Conservation (phyloP, 2,329 filamentous ascomycete genomes). For the Chaetomium sp. region DNA sequence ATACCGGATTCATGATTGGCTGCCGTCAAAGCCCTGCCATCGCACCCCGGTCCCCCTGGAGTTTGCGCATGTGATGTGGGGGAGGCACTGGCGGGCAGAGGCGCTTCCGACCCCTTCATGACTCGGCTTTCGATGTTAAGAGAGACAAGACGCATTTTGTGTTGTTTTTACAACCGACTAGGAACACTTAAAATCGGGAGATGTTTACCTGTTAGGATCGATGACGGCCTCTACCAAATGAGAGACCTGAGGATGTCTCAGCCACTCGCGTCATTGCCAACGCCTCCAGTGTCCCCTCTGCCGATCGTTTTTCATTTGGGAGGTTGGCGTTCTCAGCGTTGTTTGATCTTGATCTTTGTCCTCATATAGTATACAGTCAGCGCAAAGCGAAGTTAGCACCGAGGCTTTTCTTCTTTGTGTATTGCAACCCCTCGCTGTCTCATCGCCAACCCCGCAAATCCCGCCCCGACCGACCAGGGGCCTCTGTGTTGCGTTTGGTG, state of each 20-base stretch:
- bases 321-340: not conserved
- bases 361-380: not conserved
- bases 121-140: not conserved
- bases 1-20: slow-evolving; percentile 29
- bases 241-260: not conserved
- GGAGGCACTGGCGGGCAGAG: too few relatives aligned
- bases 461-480: too few relatives aligned
- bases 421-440: not conserved
- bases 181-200: too few relatives aligned
- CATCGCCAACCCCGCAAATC: not conserved
- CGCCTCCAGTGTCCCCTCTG: not conserved
- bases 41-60: slow-evolving; percentile 5
- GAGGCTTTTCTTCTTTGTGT: not conserved
- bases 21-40: slow-evolving; percentile 5
- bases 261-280: not conserved
- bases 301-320: not conserved
- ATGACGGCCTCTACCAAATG: too few relatives aligned
- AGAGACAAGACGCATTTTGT: not conserved
- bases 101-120: not conserved
- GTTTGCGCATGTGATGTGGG: not conserved
- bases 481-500: too few relatives aligned
- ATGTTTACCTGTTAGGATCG: too few relatives aligned
- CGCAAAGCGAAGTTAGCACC: not conserved
- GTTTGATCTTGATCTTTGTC: not conserved
- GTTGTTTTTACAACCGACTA: too few relatives aligned